These are phyloP conservation scores for Amanita molliuscula DNA, from an alignment of 768 basidiomycete species.

Conservation along the genomic window DNA sequence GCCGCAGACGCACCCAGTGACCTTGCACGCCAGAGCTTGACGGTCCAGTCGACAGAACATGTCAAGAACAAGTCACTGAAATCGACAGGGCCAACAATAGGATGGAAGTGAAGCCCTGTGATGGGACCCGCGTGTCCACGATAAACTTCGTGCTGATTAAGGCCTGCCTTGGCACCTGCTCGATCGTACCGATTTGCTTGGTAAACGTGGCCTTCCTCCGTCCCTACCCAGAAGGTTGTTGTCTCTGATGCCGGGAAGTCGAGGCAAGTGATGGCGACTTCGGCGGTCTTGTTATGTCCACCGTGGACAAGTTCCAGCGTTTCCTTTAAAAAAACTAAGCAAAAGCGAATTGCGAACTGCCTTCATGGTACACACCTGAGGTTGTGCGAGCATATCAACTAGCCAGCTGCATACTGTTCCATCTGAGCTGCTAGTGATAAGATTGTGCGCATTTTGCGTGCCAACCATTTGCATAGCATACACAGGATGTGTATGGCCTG, in stretches of 20 bases:
- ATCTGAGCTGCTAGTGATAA: conserved; percentile 95
- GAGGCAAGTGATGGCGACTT: conserved; percentile 88
- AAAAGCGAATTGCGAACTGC: background rate
- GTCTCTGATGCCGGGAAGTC: conserved; percentile 97
- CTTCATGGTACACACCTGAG: conserved; percentile 51
- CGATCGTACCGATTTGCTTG: conserved; percentile 96
- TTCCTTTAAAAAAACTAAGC: conserved; percentile 49
- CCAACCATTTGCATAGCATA: conserved; percentile 99
- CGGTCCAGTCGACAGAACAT: conserved; percentile 94
- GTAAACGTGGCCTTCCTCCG: conserved; percentile 96
- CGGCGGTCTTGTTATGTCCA: conserved; percentile 93
- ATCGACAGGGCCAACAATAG: conserved; percentile 82
- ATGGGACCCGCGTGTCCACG: conserved; percentile 89
- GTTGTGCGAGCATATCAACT: conserved; percentile 97
- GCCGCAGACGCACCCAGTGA: conserved; percentile 57
- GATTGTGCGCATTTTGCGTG: conserved; percentile 96
- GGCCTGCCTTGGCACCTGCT: conserved; percentile 91
- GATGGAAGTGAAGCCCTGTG: conserved; percentile 93
- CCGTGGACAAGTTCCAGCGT: conserved; percentile 82
- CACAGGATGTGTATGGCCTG: conserved; percentile 96
- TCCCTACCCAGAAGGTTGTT: conserved; percentile 95
- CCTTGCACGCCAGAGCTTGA: conserved; percentile 91
- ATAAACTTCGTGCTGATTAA: conserved; percentile 91
- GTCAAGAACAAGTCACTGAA: conserved; percentile 94
- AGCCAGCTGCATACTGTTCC: conserved; percentile 97